phyloP scores from a whole-genome alignment of 1,284 basidiomycete species.

The Puccinia horiana region DNA sequence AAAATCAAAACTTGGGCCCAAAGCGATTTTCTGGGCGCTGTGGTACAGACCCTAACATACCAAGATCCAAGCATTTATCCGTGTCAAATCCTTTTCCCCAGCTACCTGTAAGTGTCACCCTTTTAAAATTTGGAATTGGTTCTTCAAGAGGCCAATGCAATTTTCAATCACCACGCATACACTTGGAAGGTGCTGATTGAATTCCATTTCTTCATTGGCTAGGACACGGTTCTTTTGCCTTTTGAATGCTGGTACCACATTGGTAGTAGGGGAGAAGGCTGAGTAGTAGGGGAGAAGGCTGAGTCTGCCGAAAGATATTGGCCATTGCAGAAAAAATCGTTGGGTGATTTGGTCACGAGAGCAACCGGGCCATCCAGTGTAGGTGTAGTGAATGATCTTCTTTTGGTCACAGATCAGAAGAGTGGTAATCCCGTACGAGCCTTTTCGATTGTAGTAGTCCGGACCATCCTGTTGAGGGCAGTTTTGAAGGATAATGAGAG shows the following conservation, averaged over 20 bases:
- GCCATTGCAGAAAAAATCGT: background rate
- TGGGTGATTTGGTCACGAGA: background rate
- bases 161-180: background rate
- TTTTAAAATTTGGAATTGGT: background rate
- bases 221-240: background rate
- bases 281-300: too few species aligned
- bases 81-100: too few species aligned
- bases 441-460: too few species aligned
- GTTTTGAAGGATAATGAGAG: background rate
- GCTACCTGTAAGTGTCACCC: too few species aligned
- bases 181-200: background rate
- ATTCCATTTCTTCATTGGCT: background rate
- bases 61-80: too few species aligned
- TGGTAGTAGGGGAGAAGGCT: background rate
- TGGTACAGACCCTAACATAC: background rate
- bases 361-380: background rate
- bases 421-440: too few species aligned
- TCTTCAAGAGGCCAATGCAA: background rate
- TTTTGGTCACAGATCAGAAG: too few species aligned
- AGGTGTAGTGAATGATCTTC: background rate
- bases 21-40: background rate
- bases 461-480: too few species aligned
- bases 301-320: constrained; percentile 8
- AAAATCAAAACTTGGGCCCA: background rate
- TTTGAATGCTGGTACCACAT: background rate